Evolutionary conservation across 1,284 basidiomycete genomes (phyloP), one percentile per base, ranked within the genome.

Genomic region (Puccinia sorghi): DNA sequence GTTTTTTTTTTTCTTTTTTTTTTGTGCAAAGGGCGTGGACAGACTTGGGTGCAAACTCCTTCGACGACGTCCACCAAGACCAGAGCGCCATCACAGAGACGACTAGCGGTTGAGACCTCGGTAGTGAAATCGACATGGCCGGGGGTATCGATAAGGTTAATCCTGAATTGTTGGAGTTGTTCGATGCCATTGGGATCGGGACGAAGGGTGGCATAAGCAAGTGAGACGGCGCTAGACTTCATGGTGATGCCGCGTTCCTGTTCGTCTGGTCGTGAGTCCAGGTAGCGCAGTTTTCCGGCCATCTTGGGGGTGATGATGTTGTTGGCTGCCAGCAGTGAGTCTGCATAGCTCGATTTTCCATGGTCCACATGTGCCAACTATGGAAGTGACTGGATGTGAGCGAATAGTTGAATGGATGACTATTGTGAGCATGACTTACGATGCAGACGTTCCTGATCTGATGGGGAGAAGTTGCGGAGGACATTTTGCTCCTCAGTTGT

Each of bases 81-180:
- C 8, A 99, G 87, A 6, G 95, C 94, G 32, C 97, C 97, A 84
- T 99, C 97, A 83, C 94, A 97, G 39, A 99, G 85, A 63, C 96
- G 88, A 11, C 93, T 93, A 12, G 96, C 94, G 0, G 93, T 93
- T 0, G 95, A 97, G 0, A 99, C 97, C 84, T 99, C 97, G 79
- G 90, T 93, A 0, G 94, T 96, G 82, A 99, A 99, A 86, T 99
- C 97, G 57, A 99, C 95, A 86, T 99, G 97, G 2, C 97, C 97
- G 3, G 97, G 97, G 0, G 97, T 99, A 85, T 99, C 97, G 82
- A 99, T 96, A 87, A 99, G 91, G 84, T 98, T 98, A 81, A 95
- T 88, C 75, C 90, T 88, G 85, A 91, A 95, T 25, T 89, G 90
- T 85, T 88, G 81, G 89, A 77, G 80, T 73, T 59, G 76, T 74